Evolutionary conservation across 2,329 filamentous ascomycete species (phyloP).

Genomic region (Cadophora gregata): DNA sequence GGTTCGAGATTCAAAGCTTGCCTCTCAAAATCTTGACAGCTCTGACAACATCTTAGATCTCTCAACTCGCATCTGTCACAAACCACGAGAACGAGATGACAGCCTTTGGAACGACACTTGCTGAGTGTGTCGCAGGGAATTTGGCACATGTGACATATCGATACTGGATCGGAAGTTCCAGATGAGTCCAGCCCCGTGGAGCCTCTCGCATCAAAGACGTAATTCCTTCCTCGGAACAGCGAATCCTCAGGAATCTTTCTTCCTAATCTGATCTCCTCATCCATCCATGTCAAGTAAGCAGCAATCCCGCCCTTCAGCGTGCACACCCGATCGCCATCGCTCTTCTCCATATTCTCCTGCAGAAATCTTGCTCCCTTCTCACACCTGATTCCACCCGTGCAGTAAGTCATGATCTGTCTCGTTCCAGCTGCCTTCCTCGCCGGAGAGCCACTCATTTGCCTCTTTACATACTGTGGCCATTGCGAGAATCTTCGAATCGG

Average conservation of each 20-base stretch:
- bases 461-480: conserved; percentile 44
- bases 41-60: conserved; percentile 40
- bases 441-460: conserved; percentile 27
- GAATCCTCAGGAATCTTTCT: conserved; percentile 38
- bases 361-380: conserved; percentile 44
- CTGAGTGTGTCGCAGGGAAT: conserved; percentile 38
- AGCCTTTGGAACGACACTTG: conserved; percentile 42
- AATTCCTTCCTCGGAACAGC: conserved; percentile 44
- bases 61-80: conserved; percentile 40
- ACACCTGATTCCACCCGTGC: conserved; percentile 45
- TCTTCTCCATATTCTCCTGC: conserved; percentile 38
- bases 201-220: conserved; percentile 45
- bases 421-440: not conserved
- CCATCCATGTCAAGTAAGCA: conserved; percentile 45
- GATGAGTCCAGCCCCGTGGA: conserved; percentile 34
- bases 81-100: conserved; percentile 44
- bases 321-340: conserved; percentile 36
- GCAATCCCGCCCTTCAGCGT: conserved; percentile 44
- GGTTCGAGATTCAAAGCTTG: not conserved
- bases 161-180: conserved; percentile 34
- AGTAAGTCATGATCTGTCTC: conserved; percentile 43
- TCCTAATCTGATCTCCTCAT: conserved; percentile 41
- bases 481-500: conserved; percentile 44
- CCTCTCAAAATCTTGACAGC: conserved; percentile 36
- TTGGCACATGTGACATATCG: conserved; percentile 41